Evolutionary conservation across 352 stramenopile species (phyloP), one percentile per base, ranked within the genome.

Genomic region (Globisporangium spinosum): DNA sequence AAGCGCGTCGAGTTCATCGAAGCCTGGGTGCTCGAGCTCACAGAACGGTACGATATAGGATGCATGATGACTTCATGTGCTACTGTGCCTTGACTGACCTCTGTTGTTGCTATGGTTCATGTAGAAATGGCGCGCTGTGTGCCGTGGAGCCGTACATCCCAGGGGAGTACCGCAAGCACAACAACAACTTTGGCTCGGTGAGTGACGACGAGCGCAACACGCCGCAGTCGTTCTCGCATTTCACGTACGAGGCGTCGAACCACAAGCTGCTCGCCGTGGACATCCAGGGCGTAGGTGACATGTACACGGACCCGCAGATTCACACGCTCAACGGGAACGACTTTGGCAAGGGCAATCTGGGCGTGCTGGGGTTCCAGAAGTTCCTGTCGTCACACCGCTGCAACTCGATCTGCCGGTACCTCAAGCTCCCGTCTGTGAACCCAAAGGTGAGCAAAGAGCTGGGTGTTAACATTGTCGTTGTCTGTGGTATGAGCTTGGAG

Each of bases 251-350:
- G 67, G 90, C 85, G 10, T 98, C 91, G 2, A 81, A 97, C 71
- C 94, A 97, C 64, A 85, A 91, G 60, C 73, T 97, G 45, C 79
- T 98, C 17, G 94, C 97, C 3, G 94, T 97, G 20, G 96, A 98
- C 66, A 97, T 98, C 70, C 96, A 98, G 71, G 96, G 96, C 49
- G 93, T 98, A 5, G 94, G 90, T 9, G 95, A 98, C 78, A 75
- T 98, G 29, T 98, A 98, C 78, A 98, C 96, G n/a, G 96, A 98
- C 71, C 96, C 96, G 27, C 96, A 92, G 72, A 92, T 96, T 64
- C 88, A 91, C 76, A 96, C 87, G n/a, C 77, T 92, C 12, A 93
- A 94, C 51, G 85, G 85, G 13, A 74, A 93, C 64, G 83, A 96
- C 67, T 96, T 96, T 72, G 89, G 89, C 47, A 96, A 95, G 65